Evolutionary conservation across 768 basidiomycete species (phyloP), one percentile per base, ranked within the genome.

Genomic region (Lentinus tigrinus): DNA sequence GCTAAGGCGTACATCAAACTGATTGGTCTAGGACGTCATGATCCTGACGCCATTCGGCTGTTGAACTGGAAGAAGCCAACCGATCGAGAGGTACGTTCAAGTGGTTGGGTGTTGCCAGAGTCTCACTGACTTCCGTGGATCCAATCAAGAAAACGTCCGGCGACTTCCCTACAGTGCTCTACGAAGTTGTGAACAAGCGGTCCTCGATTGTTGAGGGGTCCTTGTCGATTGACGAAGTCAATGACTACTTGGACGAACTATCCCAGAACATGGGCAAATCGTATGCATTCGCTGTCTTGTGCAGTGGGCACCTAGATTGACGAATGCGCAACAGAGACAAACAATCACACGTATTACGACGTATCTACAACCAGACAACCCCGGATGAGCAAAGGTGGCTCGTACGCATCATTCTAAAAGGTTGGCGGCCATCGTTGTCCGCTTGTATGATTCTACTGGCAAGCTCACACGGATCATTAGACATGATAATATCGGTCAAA

Each of bases 361-460:
- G 88, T 2, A 71, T 97, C 2, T 89, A 90, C 63, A 89, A 91
- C 65, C 82, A 83, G 42, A 77, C 88, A 24, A 96, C 95, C 1
- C 78, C 95, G 0, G 84, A 88, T 55, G 95, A 98, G 67, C 95
- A 97, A 67, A 84, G 86, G 47, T 99, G 97, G 97, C 87, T 99
- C 56, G 88, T 92, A n/a, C 84, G 94, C 8, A 93, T 99, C 69
- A 91, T 99, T 47, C 77, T 98, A 34, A 97, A 98, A 81, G 96
- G 96, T 91, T 26, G 50, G 17, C 13, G 16, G 37, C 9, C 37
- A 13, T 55, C 5, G 31, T 31, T 34, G 0, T 27, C 24, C 31
- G 34, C 14, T 6, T 54, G 8, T 13, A 21, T 10, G 21, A 14
- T 38, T 7, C 31, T 31, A 47, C 23, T 17, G 3, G 13, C 19